Percentiles rank a stretch among this genome's conserved stretches.
phyloP scores from a whole-genome alignment of 352 stramenopile species.

The Globisporangium mamillatum region DNA sequence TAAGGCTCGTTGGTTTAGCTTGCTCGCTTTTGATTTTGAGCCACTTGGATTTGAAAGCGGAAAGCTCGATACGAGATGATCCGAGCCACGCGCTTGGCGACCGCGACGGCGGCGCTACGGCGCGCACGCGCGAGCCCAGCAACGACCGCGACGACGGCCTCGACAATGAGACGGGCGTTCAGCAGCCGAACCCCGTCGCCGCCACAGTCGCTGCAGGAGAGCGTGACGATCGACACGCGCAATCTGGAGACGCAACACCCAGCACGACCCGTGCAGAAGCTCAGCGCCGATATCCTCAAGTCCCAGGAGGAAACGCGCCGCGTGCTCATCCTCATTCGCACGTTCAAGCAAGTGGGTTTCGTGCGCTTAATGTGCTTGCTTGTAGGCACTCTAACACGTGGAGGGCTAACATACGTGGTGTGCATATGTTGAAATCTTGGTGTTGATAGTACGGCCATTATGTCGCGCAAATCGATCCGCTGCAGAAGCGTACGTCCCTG shows the following conservation, averaged over 20 bases:
- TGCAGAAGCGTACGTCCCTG: conserved; percentile 60
- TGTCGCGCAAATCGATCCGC: conserved; percentile 84
- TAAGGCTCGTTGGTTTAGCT: neutral
- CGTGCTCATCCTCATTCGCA: conserved; percentile 81
- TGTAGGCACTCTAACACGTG: neutral
- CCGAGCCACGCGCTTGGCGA: neutral
- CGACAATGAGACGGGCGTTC: neutral
- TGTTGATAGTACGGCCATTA: conserved; percentile 71
- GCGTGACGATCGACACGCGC: conserved; percentile 13
- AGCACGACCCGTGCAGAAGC: conserved; percentile 41
- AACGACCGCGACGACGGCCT: neutral
- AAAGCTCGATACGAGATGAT: conserved; percentile 21
- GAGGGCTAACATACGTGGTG: neutral
- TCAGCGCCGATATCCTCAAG: conserved; percentile 76
- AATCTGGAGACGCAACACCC: conserved; percentile 19
- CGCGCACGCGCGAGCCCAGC: neutral
- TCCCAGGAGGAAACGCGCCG: conserved; percentile 85
- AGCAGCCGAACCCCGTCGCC: neutral
- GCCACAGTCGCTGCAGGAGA: neutral
- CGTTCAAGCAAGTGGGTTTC: conserved; percentile 73
- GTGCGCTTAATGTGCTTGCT: neutral
- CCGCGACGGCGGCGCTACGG: conserved; percentile 2
- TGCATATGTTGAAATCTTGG: neutral
- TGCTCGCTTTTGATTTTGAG: neutral
- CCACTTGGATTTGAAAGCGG: neutral